Percentiles rank a stretch among this genome's conserved stretches.
Evolutionary conservation across 1,284 basidiomycete species (phyloP).

Genomic region (Flammula alnicola): DNA sequence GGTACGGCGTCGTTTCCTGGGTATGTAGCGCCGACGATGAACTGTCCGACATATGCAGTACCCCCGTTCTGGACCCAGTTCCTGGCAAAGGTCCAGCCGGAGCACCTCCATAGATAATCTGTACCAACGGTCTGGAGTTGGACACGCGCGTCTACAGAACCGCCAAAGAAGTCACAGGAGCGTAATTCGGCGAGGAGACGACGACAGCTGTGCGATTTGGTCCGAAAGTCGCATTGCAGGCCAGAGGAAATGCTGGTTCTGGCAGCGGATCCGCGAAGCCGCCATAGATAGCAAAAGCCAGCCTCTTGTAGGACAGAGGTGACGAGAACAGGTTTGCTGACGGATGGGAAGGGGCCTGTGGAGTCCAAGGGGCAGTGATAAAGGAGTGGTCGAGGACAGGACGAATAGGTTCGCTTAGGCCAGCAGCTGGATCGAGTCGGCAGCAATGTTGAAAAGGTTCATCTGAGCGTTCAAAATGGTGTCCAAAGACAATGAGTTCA

Average conservation of each 20-base stretch:
- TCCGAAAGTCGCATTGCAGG: conserved; percentile 55
- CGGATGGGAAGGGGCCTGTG: conserved; percentile 54
- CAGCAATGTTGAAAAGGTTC: conserved; percentile 45
- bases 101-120: conserved; percentile 73
- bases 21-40: conserved; percentile 70
- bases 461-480: conserved; percentile 55
- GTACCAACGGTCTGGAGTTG: conserved; percentile 67
- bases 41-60: conserved; percentile 71
- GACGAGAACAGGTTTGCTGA: conserved; percentile 69
- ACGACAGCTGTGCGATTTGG: conserved; percentile 50
- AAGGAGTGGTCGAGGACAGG: conserved; percentile 64
- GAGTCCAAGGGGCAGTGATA: conserved; percentile 63
- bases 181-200: conserved; percentile 55
- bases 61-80: conserved; percentile 69
- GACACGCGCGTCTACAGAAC: conserved; percentile 52
- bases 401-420: conserved; percentile 60
- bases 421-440: conserved; percentile 56
- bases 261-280: conserved; percentile 44
- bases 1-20: conserved; percentile 59
- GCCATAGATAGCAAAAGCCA: conserved; percentile 59
- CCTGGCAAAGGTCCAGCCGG: conserved; percentile 70
- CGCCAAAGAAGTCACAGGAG: conserved; percentile 38
- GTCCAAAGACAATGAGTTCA: conserved; percentile 51
- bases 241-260: conserved; percentile 42
- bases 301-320: conserved; percentile 77